A percentile compares a stretch with the other conserved stretches of the same genome.
Conservation (phyloP, 176 grass and related monocot genomes). For the Rhynchospora pubera region DNA sequence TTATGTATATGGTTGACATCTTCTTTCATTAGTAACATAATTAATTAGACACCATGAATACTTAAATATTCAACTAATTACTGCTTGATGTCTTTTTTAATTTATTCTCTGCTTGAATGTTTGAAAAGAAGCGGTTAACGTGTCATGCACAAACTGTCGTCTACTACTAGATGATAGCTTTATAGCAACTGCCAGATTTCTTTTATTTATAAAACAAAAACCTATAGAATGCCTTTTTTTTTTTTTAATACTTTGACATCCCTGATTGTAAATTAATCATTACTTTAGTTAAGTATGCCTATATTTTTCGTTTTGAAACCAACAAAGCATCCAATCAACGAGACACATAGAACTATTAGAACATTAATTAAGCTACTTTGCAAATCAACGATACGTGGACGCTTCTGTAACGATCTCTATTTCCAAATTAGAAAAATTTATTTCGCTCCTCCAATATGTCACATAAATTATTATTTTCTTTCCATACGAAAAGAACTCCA, state of each 20-base stretch:
- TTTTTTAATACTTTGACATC: not conserved
- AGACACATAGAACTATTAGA: not conserved
- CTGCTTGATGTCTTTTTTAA: not conserved
- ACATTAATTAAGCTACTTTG: not conserved
- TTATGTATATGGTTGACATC: not conserved
- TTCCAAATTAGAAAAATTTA: not conserved
- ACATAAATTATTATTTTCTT: not conserved
- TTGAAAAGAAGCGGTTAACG: not conserved
- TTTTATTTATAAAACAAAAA: not conserved
- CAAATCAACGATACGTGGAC: slow-evolving; percentile 3
- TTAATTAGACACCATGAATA: not conserved
- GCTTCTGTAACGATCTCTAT: not conserved
- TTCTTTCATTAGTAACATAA: not conserved
- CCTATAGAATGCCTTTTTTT: not conserved
- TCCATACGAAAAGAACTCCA: not conserved
- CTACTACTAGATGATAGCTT: not conserved
- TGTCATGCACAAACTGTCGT: not conserved
- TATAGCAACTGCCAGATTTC: not conserved
- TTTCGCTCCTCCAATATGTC: not conserved
- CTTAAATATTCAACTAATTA: not conserved
- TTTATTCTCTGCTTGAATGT: not conserved
- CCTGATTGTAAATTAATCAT: not conserved
- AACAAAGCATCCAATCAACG: not conserved
- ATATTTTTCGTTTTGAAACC: not conserved
- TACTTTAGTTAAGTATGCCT: not conserved